Evolutionary conservation across 176 grass and related monocot genomes (phyloP).

Genomic region (Urochloa ruziziensis): DNA sequence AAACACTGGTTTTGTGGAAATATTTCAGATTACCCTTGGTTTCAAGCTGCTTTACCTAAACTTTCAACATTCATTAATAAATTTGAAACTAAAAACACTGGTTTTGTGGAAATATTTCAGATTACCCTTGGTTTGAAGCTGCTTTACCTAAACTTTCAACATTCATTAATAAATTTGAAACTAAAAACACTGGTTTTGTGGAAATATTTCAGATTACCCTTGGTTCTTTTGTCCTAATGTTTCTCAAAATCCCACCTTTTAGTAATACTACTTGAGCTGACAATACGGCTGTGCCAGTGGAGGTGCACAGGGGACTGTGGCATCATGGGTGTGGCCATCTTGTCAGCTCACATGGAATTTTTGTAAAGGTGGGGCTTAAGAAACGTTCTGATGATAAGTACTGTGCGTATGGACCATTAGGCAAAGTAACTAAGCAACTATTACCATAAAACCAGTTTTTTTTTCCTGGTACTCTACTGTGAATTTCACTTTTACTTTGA

Average conservation of each 20-base stretch:
- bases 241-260: neutral
- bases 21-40: too few species aligned
- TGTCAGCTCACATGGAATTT: neutral
- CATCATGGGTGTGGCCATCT: neutral
- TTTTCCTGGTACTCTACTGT: neutral
- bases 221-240: neutral
- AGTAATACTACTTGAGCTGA: neutral
- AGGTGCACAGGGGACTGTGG: neutral
- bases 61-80: neutral
- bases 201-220: neutral
- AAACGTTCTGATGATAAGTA: neutral
- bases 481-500: constrained; percentile 4
- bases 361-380: neutral
- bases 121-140: too few species aligned
- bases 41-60: neutral
- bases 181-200: neutral
- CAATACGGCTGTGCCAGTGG: neutral
- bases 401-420: neutral
- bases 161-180: neutral
- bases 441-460: neutral
- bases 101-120: too few species aligned
- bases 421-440: neutral
- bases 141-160: neutral
- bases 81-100: neutral
- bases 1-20: neutral